Conservation (phyloP, 352 stramenopile genomes). For the Phytophthora hibernalis region DNA sequence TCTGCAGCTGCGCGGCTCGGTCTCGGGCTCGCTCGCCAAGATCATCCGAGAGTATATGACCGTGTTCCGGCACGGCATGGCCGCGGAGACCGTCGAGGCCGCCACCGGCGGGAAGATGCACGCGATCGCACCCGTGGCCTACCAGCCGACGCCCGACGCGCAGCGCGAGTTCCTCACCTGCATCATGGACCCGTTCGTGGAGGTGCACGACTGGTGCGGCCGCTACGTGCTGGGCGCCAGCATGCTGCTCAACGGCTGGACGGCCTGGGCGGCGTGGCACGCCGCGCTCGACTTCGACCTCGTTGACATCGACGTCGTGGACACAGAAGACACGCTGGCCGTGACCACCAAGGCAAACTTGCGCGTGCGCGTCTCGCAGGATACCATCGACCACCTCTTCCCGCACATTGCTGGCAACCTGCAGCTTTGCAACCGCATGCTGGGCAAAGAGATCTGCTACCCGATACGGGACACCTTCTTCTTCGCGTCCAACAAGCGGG, state of each 20-base stretch:
- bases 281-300: constrained; percentile 44
- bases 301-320: constrained; percentile 45
- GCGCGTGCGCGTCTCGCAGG: constrained; percentile 43
- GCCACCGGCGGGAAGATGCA: constrained; percentile 38
- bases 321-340: constrained; percentile 41
- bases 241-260: constrained; percentile 49
- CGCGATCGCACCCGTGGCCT: constrained; percentile 11
- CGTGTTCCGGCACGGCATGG: constrained; percentile 60
- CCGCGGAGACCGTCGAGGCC: constrained; percentile 17
- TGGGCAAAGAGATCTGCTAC: constrained; percentile 52
- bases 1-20: constrained; percentile 38
- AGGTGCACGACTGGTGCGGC: constrained; percentile 55
- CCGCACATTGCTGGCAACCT: constrained; percentile 40
- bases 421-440: constrained; percentile 31
- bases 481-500: constrained; percentile 44
- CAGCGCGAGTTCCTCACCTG: constrained; percentile 53
- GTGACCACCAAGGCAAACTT: constrained; percentile 47
- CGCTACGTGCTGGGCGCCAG: constrained; percentile 39
- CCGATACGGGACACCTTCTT: constrained; percentile 54
- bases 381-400: constrained; percentile 53
- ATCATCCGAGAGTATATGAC: constrained; percentile 60
- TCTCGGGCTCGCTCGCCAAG: constrained; percentile 48
- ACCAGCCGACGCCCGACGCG: constrained; percentile 32
- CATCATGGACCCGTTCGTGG: constrained; percentile 49
- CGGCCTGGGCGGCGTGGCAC: constrained; percentile 51